These are phyloP conservation scores for Hordeum marinum DNA, from an alignment of 176 grass and related monocot genomes.

Conservation along the genomic window DNA sequence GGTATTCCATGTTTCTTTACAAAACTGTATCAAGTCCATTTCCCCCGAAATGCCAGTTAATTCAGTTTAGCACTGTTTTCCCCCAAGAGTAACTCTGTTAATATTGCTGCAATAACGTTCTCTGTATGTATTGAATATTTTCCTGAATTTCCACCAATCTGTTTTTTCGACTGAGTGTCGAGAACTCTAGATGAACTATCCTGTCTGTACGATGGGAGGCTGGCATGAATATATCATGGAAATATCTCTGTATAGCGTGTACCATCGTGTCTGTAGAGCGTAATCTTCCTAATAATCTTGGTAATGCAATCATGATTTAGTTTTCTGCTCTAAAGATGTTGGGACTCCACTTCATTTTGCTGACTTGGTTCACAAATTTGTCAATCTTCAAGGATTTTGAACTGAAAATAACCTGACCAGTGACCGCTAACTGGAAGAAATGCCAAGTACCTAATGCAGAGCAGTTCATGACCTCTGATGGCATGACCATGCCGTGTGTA, in stretches of 20 bases:
- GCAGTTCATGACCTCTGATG: not conserved
- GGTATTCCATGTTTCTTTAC: slow-evolving; percentile 41
- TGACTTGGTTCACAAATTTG: not conserved
- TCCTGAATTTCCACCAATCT: not conserved
- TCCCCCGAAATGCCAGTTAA: not conserved
- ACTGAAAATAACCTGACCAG: not conserved
- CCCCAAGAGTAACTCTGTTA: not conserved
- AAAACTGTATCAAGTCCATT: not conserved
- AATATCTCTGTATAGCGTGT: too few species aligned
- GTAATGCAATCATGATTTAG: not conserved
- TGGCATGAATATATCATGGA: too few species aligned
- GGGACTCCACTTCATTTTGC: not conserved
- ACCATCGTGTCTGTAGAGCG: too few species aligned
- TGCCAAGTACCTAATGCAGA: not conserved
- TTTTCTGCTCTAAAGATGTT: not conserved
- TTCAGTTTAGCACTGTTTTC: not conserved
- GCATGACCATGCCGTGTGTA: not conserved
- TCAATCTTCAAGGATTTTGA: not conserved
- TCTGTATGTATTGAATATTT: not conserved
- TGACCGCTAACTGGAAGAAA: not conserved
- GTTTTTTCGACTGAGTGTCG: not conserved
- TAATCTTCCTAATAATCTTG: not conserved
- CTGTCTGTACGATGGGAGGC: too few species aligned
- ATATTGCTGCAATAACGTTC: not conserved
- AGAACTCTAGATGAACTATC: not conserved